phyloP scores from a whole-genome alignment of 2,329 filamentous ascomycete genomes.

The Epichloe sylvatica region DNA sequence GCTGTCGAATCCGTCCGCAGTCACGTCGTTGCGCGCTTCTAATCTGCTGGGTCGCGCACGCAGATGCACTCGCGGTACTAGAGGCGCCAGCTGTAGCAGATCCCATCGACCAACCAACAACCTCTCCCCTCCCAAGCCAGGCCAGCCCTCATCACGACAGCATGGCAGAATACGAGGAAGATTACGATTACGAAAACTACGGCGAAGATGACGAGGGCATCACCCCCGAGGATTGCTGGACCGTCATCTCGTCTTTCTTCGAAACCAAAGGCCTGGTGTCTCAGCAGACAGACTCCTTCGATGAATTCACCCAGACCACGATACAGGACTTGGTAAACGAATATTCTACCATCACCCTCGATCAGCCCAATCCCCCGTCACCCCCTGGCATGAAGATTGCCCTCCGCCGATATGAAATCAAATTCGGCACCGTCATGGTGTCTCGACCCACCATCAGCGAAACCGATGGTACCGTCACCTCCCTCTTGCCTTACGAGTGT shows the following conservation, averaged over 20 bases:
- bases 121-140: neutral
- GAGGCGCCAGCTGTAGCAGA: constrained; percentile 17
- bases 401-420: constrained; percentile 85
- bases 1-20: neutral
- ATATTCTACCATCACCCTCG: constrained; percentile 80
- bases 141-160: constrained; percentile 8
- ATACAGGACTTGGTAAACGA: constrained; percentile 92
- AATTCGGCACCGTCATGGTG: constrained; percentile 80
- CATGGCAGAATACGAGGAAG: constrained; percentile 44
- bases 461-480: constrained; percentile 74
- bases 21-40: constrained; percentile 3
- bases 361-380: constrained; percentile 72
- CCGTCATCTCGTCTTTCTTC: constrained; percentile 93
- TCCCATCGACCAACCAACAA: neutral
- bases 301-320: constrained; percentile 88
- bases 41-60: constrained; percentile 12
- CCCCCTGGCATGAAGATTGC: constrained; percentile 67
- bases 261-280: constrained; percentile 90
- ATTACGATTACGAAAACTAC: constrained; percentile 55
- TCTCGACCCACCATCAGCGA: constrained; percentile 85
- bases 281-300: constrained; percentile 95
- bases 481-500: constrained; percentile 85
- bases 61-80: constrained; percentile 21
- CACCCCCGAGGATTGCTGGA: constrained; percentile 94
- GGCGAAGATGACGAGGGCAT: constrained; percentile 57